Percentiles rank a stretch among this genome's conserved stretches.
Evolutionary conservation across 2,329 filamentous ascomycete genomes (phyloP).

Genomic region (Parafenestella ontariensis): DNA sequence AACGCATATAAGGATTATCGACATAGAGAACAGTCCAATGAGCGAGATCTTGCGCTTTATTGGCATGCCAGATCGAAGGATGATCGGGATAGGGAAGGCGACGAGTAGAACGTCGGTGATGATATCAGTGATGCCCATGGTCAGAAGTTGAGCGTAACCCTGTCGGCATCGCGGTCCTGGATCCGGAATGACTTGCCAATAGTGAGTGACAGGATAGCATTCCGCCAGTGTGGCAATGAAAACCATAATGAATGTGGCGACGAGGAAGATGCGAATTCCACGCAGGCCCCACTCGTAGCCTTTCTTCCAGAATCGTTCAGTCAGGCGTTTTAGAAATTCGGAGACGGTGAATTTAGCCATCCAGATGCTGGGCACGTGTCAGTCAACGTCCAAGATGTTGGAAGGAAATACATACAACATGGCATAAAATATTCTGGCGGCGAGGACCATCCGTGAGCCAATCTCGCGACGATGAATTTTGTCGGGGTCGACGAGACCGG

Average conservation of each 20-base stretch:
- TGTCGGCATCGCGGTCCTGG: slow-evolving; percentile 85
- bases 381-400: background rate
- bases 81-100: slow-evolving; percentile 87
- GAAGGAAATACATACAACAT: slow-evolving; percentile 71
- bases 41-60: slow-evolving; percentile 81
- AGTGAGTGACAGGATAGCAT: slow-evolving; percentile 69
- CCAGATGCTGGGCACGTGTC: slow-evolving; percentile 72
- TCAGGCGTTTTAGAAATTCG: slow-evolving; percentile 89
- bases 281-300: slow-evolving; percentile 75
- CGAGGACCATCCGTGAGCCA: slow-evolving; percentile 82
- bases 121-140: slow-evolving; percentile 88
- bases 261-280: slow-evolving; percentile 76
- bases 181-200: slow-evolving; percentile 71
- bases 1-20: slow-evolving; percentile 78
- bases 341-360: slow-evolving; percentile 87
- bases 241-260: slow-evolving; percentile 80
- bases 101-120: slow-evolving; percentile 88
- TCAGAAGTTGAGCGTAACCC: slow-evolving; percentile 84
- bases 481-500: slow-evolving; percentile 56
- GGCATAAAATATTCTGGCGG: slow-evolving; percentile 84
- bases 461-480: slow-evolving; percentile 70
- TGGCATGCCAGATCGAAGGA: slow-evolving; percentile 78
- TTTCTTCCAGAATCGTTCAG: slow-evolving; percentile 79
- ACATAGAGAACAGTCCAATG: slow-evolving; percentile 81
- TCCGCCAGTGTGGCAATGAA: slow-evolving; percentile 82